Evolutionary conservation across 176 grass and related monocot species (phyloP), one percentile per base, ranked within the genome.

Genomic region (Hsuehochloa calcarea): DNA sequence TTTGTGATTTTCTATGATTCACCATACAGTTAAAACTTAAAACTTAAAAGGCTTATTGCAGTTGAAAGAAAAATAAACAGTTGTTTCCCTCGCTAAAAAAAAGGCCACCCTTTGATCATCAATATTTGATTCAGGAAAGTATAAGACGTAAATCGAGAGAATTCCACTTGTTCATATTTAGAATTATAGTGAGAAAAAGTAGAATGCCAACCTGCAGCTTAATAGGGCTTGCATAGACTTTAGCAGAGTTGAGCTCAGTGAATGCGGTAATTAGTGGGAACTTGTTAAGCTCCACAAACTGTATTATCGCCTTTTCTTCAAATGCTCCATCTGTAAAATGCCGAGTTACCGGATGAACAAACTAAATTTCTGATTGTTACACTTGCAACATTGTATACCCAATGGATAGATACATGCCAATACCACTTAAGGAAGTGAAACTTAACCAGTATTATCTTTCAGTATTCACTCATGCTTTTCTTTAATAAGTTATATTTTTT

Each of bases 181-280:
- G 19, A 69, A 40, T 13, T 67, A 87, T 20, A 80, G 6, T 34
- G 9, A 84, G 50, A 75, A 84, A 56, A 80, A 72, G 10, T 11
- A 84, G 31, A 27, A 20, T 25, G 80, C 66, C 4, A 92, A 99
- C 96, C 96, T 99, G 96, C 49, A 94, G 58, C 67, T 99, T 94
- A 82, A 99, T 91, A 83, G 88, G 88, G 73, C 96, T 96, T 77
- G 88, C 88, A 75, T 99, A 99, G 56, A 99, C 87, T 93, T 84
- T 92, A 34, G 84, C 96, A 29, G 96, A 99, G 80, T 92, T 96
- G 80, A 89, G 85, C 9, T 99, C 91, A 16, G 90, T 99, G 65
- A 99, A 96, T 72, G 81, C 78, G 58, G 89, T 96, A 90, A 99
- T 87, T 78, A 99, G 79, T 37, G 91, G 84, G 63, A 96, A 99